Base-by-base conservation (phyloP, 2,329 filamentous ascomycete genomes). In the Fusarium buharicum region DNA sequence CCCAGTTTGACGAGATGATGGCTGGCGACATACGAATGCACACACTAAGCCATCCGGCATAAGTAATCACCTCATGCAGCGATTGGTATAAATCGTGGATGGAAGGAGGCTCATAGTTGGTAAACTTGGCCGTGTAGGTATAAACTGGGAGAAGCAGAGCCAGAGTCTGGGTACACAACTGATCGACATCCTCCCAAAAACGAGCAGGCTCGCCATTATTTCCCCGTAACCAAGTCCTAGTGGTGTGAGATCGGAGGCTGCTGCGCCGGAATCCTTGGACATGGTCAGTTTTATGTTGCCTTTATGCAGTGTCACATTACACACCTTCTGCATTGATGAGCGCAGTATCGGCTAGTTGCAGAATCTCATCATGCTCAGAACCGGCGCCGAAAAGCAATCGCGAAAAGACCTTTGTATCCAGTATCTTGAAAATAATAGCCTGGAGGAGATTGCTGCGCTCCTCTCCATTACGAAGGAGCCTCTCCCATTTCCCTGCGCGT, bases 161-260 rank as follows among this genome's bases (percentile, higher is more conserved):
- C 20, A 69, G 38, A 14, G 68, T 65, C 36, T 63, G 64, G 6
- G 50, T 50, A 28, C 70, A 57, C 3, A 74, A 34, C 27, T 61
- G 64, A 44, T 76, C 74, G 4, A 77, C 72, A 18, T 69, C 50
- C 1, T 56, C 38, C 75, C 73, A 76, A 39, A 75, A 77, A 0
- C 54, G 39, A 5, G 66, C 62, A 6, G 74, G 72, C 2, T 61
- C 38, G 1, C 63, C 67, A 10, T 41, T 28, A 7, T 27, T 60
- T 8, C 39, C 24, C 5, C 55, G 38, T 10, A 76, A 68, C 43
- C 73, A 70, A 11, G 64, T 43, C 18, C 45, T 54, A 34, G 70
- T 72, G 11, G 64, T 68, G 14, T 65, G 55, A 17, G 72, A 65
- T 24, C 71, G 69, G 34, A 73, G 50, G 8, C 47, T 41, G 6